Base-by-base conservation (phyloP, 177 flowering plant genomes). In the Tripterygium wilfordii region DNA sequence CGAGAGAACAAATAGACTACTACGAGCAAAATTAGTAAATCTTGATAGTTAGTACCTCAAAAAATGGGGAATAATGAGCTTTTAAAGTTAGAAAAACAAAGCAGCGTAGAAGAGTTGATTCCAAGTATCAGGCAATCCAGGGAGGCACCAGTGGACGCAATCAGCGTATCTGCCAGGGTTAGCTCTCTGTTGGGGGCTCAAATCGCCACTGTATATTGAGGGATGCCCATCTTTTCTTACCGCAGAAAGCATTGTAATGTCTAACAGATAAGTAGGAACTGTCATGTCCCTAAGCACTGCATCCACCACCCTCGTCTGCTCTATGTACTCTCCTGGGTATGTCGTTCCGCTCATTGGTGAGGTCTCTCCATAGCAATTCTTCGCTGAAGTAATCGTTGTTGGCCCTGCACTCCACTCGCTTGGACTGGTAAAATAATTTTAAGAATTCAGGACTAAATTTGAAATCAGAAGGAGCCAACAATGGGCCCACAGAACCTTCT, bases 61-160 rank as follows among this genome's bases (percentile, higher is more conserved):
- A n/a, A n/a, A n/a, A n/a, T n/a, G n/a, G n/a, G n/a, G n/a, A n/a
- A n/a, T n/a, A n/a, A n/a, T n/a, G n/a, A n/a, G n/a, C n/a, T n/a
- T n/a, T 9, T 19, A 33, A 42, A 26, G 12, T 45, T 53, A 77
- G 46, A n/a, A 74, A 57, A 85, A 65, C 66, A 83, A 31, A 13
- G 74, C 77, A 24, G 83, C 74, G 49, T 79, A 83, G 48, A 88
- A 75, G 1, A 88, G 65, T 54, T 83, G 80, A 50, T 88, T 88
- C 96, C 95, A 88, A 36, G 96, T 88, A 49, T 88, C 96, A 10
- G 95, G 96, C 58, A 88, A 57, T 4, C 95, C 95, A 14, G 96
- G 96, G 13, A 88, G 76, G 57, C 96, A 88, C 96, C 96, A 88
- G 51, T 88, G 96, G 68, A 95, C 85, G 47, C 96, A 88, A 52